Base-by-base conservation (phyloP, 768 basidiomycete species). In the Termitomyces sp. region DNA sequence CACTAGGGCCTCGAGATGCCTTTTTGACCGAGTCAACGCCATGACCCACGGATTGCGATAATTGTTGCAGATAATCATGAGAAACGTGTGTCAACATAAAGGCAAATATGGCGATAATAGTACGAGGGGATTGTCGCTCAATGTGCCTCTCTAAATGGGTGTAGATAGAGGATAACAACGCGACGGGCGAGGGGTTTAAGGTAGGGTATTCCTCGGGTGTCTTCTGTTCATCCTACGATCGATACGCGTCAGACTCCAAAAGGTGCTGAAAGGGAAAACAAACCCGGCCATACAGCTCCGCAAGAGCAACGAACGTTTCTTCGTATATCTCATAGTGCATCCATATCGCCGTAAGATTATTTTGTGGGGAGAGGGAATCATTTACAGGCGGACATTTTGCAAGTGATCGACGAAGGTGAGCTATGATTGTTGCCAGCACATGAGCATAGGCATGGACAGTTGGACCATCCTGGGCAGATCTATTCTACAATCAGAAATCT, bases 371-470 rank as follows among this genome's bases (percentile, higher is more conserved):
- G 18, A 47, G 42, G 22, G 71, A 56, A 29, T 65, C 60, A 18
- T 69, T 56, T 15, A 66, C 70, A 1, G 80, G 77, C 0, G 79
- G 75, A 51, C 74, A 73, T 36, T 63, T 57, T 26, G 77, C 69
- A 13, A 87, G 67, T 3, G 64, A 66, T 20, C 77, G 71, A n/a
- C 84, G 80, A 34, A 88, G 66, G 61, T 75, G 80, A 4, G 72
- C 68, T 1, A 88, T 70, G 3, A 81, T 73, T 0, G 81, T 81
- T 2, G 86, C 82, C 4, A 90, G 72, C 0, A 82, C 76, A 66
- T 91, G 87, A 0, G 81, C 78, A 61, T 90, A 85, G 3, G 89
- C 84, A 65, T 88, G 82, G 16, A 84, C 72, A 9, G 83, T 82
- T 6, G 86, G 76, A 8, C 78, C 80, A 57, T 77, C 76, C 46